A percentile compares a stretch with the other conserved stretches of the same genome.
Conservation (phyloP, 2,329 filamentous ascomycete species). For the Colletotrichum zoysiae region DNA sequence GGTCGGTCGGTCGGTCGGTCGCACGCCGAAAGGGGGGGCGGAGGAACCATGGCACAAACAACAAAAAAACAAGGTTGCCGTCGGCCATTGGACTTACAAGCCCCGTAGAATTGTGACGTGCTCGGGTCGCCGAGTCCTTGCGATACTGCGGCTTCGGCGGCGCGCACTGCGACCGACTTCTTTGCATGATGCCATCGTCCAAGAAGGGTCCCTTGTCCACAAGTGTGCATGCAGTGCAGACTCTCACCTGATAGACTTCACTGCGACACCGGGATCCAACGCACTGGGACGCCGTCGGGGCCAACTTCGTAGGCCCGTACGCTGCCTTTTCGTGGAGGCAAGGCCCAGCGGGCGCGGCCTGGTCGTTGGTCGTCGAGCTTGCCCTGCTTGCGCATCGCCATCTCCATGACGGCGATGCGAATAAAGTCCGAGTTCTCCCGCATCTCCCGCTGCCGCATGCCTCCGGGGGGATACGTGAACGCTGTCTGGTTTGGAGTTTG, state of each 20-base stretch:
- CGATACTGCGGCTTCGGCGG: conserved; percentile 33
- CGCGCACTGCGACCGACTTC: not conserved
- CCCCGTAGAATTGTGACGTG: conserved; percentile 28
- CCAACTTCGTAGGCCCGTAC: conserved; percentile 68
- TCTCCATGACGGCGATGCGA: conserved; percentile 78
- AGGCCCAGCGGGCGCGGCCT: conserved; percentile 75
- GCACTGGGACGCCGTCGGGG: conserved; percentile 68
- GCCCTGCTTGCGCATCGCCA: conserved; percentile 76
- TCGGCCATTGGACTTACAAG: conserved; percentile 11
- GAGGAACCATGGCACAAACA: conserved; percentile 14
- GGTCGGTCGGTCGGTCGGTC: not conserved
- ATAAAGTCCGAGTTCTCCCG: conserved; percentile 79
- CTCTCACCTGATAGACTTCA: conserved; percentile 25
- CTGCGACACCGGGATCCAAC: conserved; percentile 63
- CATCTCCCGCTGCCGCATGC: conserved; percentile 73
- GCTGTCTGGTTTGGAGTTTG: conserved; percentile 51
- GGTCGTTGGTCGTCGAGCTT: conserved; percentile 75
- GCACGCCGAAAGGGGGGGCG: not conserved
- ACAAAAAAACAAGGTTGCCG: conserved; percentile 29
- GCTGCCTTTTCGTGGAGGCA: conserved; percentile 72
- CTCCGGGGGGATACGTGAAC: conserved; percentile 57
- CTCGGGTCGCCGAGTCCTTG: conserved; percentile 1
- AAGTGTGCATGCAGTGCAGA: not conserved
- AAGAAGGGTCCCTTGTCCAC: not conserved
- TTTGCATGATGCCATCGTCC: not conserved